These are phyloP conservation scores for Setaria italica DNA, from an alignment of 202 grass and related monocot genomes.

Conservation along the genomic window DNA sequence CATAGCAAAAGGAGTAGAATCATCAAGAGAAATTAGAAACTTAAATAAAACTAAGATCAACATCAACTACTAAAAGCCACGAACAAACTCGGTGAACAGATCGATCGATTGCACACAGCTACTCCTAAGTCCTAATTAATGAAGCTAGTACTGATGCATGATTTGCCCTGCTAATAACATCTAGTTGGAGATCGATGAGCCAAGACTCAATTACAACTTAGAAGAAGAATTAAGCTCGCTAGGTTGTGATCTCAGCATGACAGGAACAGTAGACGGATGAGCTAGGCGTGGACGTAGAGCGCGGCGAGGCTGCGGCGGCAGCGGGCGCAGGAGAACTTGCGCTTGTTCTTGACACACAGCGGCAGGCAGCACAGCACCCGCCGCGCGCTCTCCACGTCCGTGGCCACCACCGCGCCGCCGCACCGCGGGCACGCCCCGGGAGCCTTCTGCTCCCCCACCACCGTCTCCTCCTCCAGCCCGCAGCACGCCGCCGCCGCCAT, in stretches of 20 bases:
- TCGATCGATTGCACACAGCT: not conserved
- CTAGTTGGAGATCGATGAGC: not conserved
- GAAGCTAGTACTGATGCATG: too few relatives aligned
- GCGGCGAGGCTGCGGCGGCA: slow-evolving; percentile 74
- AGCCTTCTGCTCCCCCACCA: slow-evolving; percentile 56
- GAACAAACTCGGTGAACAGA: not conserved
- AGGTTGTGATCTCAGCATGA: too few relatives aligned
- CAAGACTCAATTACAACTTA: not conserved
- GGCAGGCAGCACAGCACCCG: slow-evolving; percentile 75
- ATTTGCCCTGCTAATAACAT: not conserved
- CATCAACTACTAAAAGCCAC: too few relatives aligned
- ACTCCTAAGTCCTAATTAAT: too few relatives aligned
- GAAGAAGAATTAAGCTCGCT: too few relatives aligned
- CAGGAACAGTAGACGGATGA: too few relatives aligned
- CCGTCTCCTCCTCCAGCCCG: slow-evolving; percentile 65
- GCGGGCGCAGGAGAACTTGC: slow-evolving; percentile 65
- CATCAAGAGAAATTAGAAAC: not conserved
- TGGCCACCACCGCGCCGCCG: slow-evolving; percentile 68
- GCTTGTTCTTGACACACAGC: slow-evolving; percentile 68
- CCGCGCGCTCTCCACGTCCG: slow-evolving; percentile 58
- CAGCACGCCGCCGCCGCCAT: slow-evolving; percentile 51
- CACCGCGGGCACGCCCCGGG: slow-evolving; percentile 77
- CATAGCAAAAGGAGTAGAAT: not conserved
- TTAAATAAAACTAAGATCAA: not conserved
- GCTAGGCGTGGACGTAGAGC: slow-evolving; percentile 24